Evolutionary conservation across 2,329 filamentous ascomycete species (phyloP).

Genomic region (Blastomyces percursus): DNA sequence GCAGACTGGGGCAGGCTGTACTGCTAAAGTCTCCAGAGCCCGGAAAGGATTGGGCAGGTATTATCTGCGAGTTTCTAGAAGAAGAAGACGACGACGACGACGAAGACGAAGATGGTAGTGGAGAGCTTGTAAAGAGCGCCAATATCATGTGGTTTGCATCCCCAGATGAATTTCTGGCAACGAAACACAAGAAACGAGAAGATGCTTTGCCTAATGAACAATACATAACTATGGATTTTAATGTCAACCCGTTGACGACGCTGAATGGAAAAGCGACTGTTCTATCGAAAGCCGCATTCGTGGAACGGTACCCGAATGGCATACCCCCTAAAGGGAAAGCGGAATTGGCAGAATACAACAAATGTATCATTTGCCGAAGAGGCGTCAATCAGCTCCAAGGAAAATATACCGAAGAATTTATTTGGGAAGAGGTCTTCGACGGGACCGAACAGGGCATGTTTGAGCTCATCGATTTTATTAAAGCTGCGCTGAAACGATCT

Average conservation of each 20-base stretch:
- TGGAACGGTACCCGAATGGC: slow-evolving; percentile 59
- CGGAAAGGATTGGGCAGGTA: slow-evolving; percentile 83
- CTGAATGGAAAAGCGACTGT: slow-evolving; percentile 84
- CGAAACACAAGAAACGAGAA: slow-evolving; percentile 65
- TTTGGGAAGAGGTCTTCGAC: slow-evolving; percentile 75
- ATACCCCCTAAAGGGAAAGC: slow-evolving; percentile 53
- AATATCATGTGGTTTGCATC: slow-evolving; percentile 90
- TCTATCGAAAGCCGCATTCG: slow-evolving; percentile 60
- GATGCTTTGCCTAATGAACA: slow-evolving; percentile 82
- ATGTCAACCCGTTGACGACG: slow-evolving; percentile 73
- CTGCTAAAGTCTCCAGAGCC: slow-evolving; percentile 77
- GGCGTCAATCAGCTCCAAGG: slow-evolving; percentile 83
- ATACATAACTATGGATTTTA: slow-evolving; percentile 79
- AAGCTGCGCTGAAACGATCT: slow-evolving; percentile 53
- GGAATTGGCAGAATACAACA: slow-evolving; percentile 61
- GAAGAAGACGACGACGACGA: slow-evolving; percentile 61
- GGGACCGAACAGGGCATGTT: slow-evolving; percentile 56
- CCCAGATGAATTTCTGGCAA: slow-evolving; percentile 77
- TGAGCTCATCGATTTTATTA: slow-evolving; percentile 54
- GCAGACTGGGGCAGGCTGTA: slow-evolving; percentile 69
- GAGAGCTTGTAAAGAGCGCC: slow-evolving; percentile 51
- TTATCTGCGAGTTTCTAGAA: slow-evolving; percentile 72
- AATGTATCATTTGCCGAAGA: slow-evolving; percentile 78
- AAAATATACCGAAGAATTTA: slow-evolving; percentile 83
- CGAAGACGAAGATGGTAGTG: slow-evolving; percentile 52